Percentiles rank a stretch among this genome's conserved stretches.
Evolutionary conservation across 148 eudicot genomes (phyloP).

Genomic region (Rhododendron kiyosumense): DNA sequence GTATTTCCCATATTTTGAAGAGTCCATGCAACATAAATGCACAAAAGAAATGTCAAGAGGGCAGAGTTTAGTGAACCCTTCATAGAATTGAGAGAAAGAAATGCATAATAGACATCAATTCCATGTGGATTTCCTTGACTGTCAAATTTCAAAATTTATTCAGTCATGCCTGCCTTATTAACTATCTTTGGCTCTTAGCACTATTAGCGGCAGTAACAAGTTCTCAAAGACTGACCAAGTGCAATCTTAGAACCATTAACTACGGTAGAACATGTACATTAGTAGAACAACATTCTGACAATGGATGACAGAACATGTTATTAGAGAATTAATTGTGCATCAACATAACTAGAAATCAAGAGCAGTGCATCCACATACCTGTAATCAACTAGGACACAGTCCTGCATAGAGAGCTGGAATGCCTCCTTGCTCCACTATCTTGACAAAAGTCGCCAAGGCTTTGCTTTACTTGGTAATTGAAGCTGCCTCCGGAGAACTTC

Average conservation of each 20-base stretch:
- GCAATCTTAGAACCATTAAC: neutral
- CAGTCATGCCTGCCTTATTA: neutral
- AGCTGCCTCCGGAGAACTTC: slow-evolving; percentile 63
- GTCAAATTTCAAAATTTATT: neutral
- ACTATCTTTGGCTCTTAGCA: neutral
- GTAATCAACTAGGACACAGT: slow-evolving; percentile 54
- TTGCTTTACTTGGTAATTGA: slow-evolving; percentile 47
- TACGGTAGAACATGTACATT: neutral
- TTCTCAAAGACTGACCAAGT: neutral
- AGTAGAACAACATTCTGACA: neutral
- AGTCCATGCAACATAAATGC: neutral
- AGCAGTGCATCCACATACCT: slow-evolving; percentile 28
- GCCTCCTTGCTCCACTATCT: slow-evolving; percentile 57
- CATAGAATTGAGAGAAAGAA: neutral
- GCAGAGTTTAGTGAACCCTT: neutral
- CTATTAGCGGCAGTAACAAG: neutral
- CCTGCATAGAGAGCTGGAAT: slow-evolving; percentile 67
- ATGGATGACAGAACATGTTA: neutral
- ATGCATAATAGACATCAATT: neutral
- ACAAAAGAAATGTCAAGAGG: neutral
- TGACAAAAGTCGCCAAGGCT: slow-evolving; percentile 42
- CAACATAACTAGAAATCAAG: neutral
- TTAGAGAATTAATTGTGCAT: neutral
- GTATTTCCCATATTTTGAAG: neutral
- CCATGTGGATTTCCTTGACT: neutral